Evolutionary conservation across 2,329 filamentous ascomycete genomes (phyloP), one percentile per base, ranked within the genome.

Genomic region (Diaporthe citri): DNA sequence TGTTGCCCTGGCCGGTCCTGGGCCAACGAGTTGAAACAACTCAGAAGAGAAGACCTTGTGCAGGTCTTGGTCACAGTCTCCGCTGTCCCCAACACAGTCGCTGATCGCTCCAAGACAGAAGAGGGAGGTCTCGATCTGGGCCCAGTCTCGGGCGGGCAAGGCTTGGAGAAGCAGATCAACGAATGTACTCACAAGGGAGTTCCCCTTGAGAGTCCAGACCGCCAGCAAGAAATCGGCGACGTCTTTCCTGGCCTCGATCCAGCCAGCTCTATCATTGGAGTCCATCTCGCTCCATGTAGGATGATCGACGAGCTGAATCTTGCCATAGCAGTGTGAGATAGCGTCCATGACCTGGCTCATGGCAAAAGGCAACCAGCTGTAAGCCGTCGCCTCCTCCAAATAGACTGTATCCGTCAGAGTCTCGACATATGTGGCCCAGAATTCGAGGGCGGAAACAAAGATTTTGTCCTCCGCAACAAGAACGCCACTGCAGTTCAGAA

Each of bases 381-480:
- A 83, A 7, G 85, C 83, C 6, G 83, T 81, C 5, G 84, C 83
- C 34, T 88, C 86, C n/a, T 87, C 86, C 1, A 88, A 87, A 76
- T 87, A 90, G 60, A 89, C 84, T 13, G 84, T 86, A 80, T 91
- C 93, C 75, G 87, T 90, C 86, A 92, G 87, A 17, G 90, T 90
- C 82, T 95, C 94, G 8, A 94, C 90, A 80, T 93, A 95, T 1
- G 90, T 92, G 25, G 90, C 93, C 94, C 95, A 97, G 81, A 97
- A 96, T 79, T 97, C 94, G 20, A 96, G 87, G 1, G 92, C 90
- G 1, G 91, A 90, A 0, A 94, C 90, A 73, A 95, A 95, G 15
- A 95, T 90, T 77, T 91, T 92, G 79, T 97, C 93, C 73, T 96
- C 94, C 5, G 89, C 89, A 1, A 92, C 91, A 1, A 93, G 90